Base-by-base conservation (phyloP, 306 rosid genomes). In the Mucuna pruriens region DNA sequence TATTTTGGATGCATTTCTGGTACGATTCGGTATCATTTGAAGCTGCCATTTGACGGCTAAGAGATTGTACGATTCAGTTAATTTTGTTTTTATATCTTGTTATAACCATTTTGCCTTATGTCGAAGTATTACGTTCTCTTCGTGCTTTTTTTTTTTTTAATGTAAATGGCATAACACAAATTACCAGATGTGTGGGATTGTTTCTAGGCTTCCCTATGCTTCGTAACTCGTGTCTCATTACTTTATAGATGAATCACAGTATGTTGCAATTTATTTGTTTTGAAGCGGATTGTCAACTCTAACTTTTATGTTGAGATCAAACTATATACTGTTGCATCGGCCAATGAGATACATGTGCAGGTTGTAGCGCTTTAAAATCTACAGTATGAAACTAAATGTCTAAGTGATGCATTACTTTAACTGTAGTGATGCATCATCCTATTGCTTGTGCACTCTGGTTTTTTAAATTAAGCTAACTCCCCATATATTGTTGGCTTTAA, bases 11-110 rank as follows among this genome's bases (percentile, higher is more conserved):
- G 62, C 54, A 7, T 60, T 76, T 71, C 46, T 76, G 57, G 54
- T 52, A 16, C 42, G 57, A 29, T 71, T 78, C 54, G 0, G 29
- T 4, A 61, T 80, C 69, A 60, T 45, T 46, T 71, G 55, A 77
- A 78, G 12, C 46, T 44, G 66, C 49, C 20, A 23, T 48, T 68
- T 23, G 62, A 26, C 40, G 65, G 31, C 48, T 69, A 26, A 54
- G 42, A 45, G 22, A 15, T 65, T 55, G 48, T 38, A 44, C 44
- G 52, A 16, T 73, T 49, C 44, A 4, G 13, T 22, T 51, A 70
- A 22, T 55, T 36, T 65, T 42, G 34, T 44, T 52, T 16, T 40
- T 19, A 66, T 39, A 51, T 77, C 22, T n/a, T 4, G 15, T 2
- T 36, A 19, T 10, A 65, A 7, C 33, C 2, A 9, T 75, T 20